A percentile compares a stretch with the other conserved stretches of the same genome.
phyloP scores from a whole-genome alignment of 2,329 filamentous ascomycete genomes.

The Cyanodermella asteris region DNA sequence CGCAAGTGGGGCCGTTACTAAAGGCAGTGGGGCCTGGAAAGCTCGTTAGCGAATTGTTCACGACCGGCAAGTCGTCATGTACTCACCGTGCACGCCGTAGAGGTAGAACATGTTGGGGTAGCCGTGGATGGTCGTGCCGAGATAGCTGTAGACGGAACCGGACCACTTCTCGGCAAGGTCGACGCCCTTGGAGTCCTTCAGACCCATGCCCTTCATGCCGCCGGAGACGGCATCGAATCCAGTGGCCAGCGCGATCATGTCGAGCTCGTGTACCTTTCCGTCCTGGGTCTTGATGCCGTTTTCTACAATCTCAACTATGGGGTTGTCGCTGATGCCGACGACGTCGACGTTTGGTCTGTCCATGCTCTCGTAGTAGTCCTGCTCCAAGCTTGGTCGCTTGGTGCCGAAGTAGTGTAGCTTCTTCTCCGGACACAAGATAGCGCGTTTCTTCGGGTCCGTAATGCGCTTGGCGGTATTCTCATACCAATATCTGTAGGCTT shows the following conservation, averaged over 20 bases:
- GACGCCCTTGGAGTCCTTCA: slow-evolving; percentile 14
- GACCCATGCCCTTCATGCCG: slow-evolving; percentile 18
- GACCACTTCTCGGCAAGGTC: slow-evolving; percentile 17
- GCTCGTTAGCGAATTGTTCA: too few relatives aligned
- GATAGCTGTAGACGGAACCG: slow-evolving; percentile 17
- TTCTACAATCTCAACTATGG: slow-evolving; percentile 19
- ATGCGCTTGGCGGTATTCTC: slow-evolving; percentile 29
- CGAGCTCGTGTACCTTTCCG: slow-evolving; percentile 17
- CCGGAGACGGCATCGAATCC: slow-evolving; percentile 24
- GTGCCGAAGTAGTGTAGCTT: slow-evolving; percentile 33
- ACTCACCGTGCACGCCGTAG: slow-evolving; percentile 36
- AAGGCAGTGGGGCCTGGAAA: slow-evolving; percentile 33
- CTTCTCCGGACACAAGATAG: slow-evolving; percentile 30
- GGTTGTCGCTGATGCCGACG: slow-evolving; percentile 21
- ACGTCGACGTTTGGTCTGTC: slow-evolving; percentile 25
- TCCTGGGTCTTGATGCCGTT: slow-evolving; percentile 20
- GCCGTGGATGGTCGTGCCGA: slow-evolving; percentile 20
- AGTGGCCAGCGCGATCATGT: slow-evolving; percentile 21
- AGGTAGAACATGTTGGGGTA: slow-evolving; percentile 30
- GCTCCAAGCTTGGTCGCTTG: slow-evolving; percentile 28
- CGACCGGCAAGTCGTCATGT: too few relatives aligned
- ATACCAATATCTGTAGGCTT: slow-evolving; percentile 33
- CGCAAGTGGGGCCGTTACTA: slow-evolving; percentile 31
- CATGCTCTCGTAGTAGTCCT: slow-evolving; percentile 28
- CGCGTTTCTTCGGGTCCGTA: slow-evolving; percentile 24